Evolutionary conservation across 2,329 filamentous ascomycete species (phyloP).

Genomic region (Xylaria sp.): DNA sequence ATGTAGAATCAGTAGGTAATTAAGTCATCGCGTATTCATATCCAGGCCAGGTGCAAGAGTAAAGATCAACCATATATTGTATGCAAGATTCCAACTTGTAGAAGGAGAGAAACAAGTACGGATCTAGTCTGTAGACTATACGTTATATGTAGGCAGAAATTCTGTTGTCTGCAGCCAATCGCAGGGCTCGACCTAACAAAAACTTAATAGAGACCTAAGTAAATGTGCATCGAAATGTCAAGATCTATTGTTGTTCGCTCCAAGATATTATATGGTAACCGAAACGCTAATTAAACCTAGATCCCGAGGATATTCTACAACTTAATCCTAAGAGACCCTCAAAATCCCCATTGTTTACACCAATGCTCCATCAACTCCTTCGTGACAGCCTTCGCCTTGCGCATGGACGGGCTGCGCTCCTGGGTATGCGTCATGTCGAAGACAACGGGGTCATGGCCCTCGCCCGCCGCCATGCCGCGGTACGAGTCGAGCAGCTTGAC

Average conservation of each 20-base stretch:
- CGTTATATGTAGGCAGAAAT: too few relatives aligned
- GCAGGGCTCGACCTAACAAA: too few relatives aligned
- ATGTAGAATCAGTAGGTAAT: background rate
- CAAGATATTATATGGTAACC: background rate
- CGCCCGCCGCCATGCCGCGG: slow-evolving; percentile 47
- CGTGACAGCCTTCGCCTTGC: slow-evolving; percentile 54
- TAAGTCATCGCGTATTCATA: too few relatives aligned
- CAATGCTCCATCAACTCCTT: slow-evolving; percentile 58
- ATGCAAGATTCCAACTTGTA: too few relatives aligned
- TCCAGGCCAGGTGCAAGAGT: too few relatives aligned
- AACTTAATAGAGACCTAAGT: background rate
- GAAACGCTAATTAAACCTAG: background rate
- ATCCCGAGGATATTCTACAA: background rate
- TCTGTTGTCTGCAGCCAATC: too few relatives aligned
- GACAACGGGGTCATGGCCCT: slow-evolving; percentile 46
- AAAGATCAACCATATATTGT: too few relatives aligned
- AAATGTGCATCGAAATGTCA: too few relatives aligned
- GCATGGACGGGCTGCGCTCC: slow-evolving; percentile 56
- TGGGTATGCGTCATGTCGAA: slow-evolving; percentile 56
- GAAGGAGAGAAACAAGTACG: too few relatives aligned
- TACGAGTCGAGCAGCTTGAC: slow-evolving; percentile 65
- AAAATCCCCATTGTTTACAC: slow-evolving; percentile 59
- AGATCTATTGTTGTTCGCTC: too few relatives aligned
- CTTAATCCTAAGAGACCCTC: background rate
- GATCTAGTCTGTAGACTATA: too few relatives aligned